phyloP scores from a whole-genome alignment of 2,329 filamentous ascomycete species.

The Stachybotrys elegans region DNA sequence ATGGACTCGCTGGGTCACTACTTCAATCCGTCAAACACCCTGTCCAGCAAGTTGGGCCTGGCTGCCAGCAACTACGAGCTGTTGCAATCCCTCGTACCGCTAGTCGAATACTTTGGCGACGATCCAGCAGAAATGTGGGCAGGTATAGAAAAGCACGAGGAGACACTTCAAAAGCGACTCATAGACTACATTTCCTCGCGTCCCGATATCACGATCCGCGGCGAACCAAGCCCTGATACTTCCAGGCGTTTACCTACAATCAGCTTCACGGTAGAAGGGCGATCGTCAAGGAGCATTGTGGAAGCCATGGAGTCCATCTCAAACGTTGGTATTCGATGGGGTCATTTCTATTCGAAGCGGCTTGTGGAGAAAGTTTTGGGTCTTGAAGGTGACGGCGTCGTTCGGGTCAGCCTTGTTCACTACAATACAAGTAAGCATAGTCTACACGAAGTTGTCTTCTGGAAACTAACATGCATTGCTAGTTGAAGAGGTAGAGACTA shows the following conservation, averaged over 20 bases:
- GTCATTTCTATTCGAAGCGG: slow-evolving; percentile 64
- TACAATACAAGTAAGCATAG: slow-evolving; percentile 50
- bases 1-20: slow-evolving; percentile 58
- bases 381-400: slow-evolving; percentile 53
- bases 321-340: slow-evolving; percentile 47
- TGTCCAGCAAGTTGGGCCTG: slow-evolving; percentile 64
- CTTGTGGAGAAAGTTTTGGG: slow-evolving; percentile 55
- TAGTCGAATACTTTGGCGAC: slow-evolving; percentile 45
- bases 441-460: neutral
- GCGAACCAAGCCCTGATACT: slow-evolving; percentile 43
- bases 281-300: slow-evolving; percentile 52
- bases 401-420: slow-evolving; percentile 67
- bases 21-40: slow-evolving; percentile 56
- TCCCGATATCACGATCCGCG: slow-evolving; percentile 51
- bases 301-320: slow-evolving; percentile 55
- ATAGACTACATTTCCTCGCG: slow-evolving; percentile 53
- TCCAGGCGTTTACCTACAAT: slow-evolving; percentile 57
- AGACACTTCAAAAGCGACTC: slow-evolving; percentile 51
- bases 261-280: slow-evolving; percentile 58
- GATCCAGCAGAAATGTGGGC: slow-evolving; percentile 46
- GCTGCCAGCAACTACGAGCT: slow-evolving; percentile 69
- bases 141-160: slow-evolving; percentile 53
- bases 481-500: neutral
- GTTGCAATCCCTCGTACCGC: slow-evolving; percentile 50
- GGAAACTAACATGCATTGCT: neutral